phyloP scores from a whole-genome alignment of 306 rosid genomes.

The Glycyrrhiza uralensis region DNA sequence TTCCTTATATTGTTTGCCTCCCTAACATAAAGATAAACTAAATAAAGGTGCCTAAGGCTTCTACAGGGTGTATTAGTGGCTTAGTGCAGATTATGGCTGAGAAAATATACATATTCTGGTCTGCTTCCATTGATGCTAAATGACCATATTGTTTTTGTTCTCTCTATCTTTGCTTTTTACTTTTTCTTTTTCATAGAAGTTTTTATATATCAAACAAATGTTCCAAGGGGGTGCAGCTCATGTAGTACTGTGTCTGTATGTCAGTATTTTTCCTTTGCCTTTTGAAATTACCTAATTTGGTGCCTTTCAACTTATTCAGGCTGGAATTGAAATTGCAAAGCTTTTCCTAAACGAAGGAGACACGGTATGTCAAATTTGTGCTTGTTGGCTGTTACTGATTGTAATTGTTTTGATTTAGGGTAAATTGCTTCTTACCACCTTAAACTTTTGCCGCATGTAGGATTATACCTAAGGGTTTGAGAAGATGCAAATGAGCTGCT shows the following conservation, averaged over 20 bases:
- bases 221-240: background rate
- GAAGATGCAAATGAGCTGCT: background rate
- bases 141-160: background rate
- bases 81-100: background rate
- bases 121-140: background rate
- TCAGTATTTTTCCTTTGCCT: background rate
- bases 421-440: background rate
- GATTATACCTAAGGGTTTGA: background rate
- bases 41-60: background rate
- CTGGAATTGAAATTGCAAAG: conserved; percentile 93
- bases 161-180: too few relatives aligned
- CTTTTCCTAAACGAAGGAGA: conserved; percentile 79
- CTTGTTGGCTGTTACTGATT: conserved; percentile 1
- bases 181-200: background rate
- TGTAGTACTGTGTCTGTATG: background rate
- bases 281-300: conserved; percentile 20
- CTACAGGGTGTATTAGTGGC: background rate
- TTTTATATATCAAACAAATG: background rate
- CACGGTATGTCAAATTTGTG: conserved; percentile 51
- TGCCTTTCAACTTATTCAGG: conserved; percentile 53
- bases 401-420: conserved; percentile 12
- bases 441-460: background rate
- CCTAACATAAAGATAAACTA: background rate
- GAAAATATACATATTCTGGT: background rate
- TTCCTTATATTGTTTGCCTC: background rate